Evolutionary conservation across 1,284 basidiomycete genomes (phyloP), one percentile per base, ranked within the genome.

Genomic region (Fomitopsis palustris): DNA sequence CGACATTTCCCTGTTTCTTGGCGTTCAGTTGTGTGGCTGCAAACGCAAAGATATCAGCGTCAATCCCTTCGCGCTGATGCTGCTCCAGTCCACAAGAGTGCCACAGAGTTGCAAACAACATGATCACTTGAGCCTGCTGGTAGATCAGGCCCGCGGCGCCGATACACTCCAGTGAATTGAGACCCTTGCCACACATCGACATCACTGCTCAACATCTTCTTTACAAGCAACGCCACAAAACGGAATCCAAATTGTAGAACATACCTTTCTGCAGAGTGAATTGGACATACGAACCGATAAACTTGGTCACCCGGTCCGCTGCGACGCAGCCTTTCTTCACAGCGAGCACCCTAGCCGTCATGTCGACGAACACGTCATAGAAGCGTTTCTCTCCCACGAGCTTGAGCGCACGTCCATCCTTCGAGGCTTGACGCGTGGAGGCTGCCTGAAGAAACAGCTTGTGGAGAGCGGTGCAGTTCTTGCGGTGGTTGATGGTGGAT

Each of bases 401-500:
- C 62, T 83, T 85, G 49, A 80, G 74, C 33, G 74, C 76, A 39
- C 74, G 75, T 7, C 81, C 80, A 58, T 78, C 75, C 14, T 77
- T 76, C 41, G 79, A 69, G 5, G 77, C 2, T 60, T 59, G 87
- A 81, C 79, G 85, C 61, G 88, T 72, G 1, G 72, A 65, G 0
- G 83, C 78, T 29, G 86, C 86, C 63, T 86, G 81, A 25, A 78
- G 68, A 65, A 96, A 93, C 37, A 95, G 72, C 70, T 93, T 93
- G 75, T 89, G 82, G 0, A 97, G 81, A 0, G 87, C 84, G 41
- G 94, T 90, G 59, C 88, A 83, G 72, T 96, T 96, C 80, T 97
- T 97, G 56, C 87, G 82, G 70, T 92, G 95, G 69, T 92, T 94
- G 8, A 93, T 90, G 8, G 87, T 73, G 0, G 91, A 87, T 35